Conservation (phyloP, 768 basidiomycete species). For the Rhodotorula kratochvilovae region DNA sequence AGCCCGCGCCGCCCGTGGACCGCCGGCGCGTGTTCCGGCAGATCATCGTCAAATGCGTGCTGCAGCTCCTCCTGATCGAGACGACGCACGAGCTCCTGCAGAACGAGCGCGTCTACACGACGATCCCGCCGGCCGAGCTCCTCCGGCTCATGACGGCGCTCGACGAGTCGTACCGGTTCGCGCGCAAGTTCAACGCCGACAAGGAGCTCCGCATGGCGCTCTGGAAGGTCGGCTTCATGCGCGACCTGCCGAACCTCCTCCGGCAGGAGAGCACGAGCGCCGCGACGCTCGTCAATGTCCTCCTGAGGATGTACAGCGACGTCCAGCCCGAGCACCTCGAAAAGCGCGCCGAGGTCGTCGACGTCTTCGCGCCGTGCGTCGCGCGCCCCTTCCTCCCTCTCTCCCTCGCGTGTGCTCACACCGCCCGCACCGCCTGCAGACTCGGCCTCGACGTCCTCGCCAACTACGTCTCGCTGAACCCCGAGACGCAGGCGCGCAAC, state of each 20-base stretch:
- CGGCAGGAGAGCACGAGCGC: conserved; percentile 99
- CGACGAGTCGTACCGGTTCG: conserved; percentile 96
- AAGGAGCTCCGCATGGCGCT: conserved; percentile 92
- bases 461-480: conserved; percentile 82
- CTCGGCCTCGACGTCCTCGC: conserved; percentile 80
- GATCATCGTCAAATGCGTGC: conserved; percentile 98
- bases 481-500: conserved; percentile 89
- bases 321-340: conserved; percentile 68
- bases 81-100: conserved; percentile 92
- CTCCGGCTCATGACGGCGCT: conserved; percentile 90
- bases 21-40: conserved; percentile 70
- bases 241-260: conserved; percentile 91
- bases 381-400: conserved; percentile 25
- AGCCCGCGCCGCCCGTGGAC: conserved; percentile 28
- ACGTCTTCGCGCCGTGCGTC: conserved; percentile 66
- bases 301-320: conserved; percentile 91
- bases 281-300: conserved; percentile 83
- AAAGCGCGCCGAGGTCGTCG: conserved; percentile 60
- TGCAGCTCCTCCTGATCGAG: conserved; percentile 92
- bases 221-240: conserved; percentile 99
- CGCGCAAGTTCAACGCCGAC: conserved; percentile 94
- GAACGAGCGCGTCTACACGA: conserved; percentile 82
- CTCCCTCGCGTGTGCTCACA: conserved; percentile 55
- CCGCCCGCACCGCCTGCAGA: conserved; percentile 56
- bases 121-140: conserved; percentile 89